phyloP scores from a whole-genome alignment of 805 yeast genomes.

The Yamadazyma scolyti region DNA sequence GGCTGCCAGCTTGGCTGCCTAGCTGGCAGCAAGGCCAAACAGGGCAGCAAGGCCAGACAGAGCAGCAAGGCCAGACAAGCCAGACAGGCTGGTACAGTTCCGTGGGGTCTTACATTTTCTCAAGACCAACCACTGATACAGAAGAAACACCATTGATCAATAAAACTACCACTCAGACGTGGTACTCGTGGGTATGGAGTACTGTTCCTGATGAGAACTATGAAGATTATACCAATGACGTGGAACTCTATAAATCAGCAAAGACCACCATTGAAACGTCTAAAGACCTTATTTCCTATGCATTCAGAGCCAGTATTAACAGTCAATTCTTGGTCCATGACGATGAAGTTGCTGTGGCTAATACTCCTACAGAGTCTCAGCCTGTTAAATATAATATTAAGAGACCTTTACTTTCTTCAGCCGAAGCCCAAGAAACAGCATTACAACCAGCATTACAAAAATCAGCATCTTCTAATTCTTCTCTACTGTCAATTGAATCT shows the following conservation, averaged over 20 bases:
- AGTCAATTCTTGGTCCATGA: constrained; percentile 13
- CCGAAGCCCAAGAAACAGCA: constrained; percentile 30
- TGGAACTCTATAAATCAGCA: constrained; percentile 28
- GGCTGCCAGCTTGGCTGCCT: too few relatives aligned
- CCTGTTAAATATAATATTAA: constrained; percentile 31
- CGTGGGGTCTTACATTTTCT: too few relatives aligned
- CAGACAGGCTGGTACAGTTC: too few relatives aligned
- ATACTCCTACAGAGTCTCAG: constrained; percentile 25
- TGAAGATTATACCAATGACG: constrained; percentile 18
- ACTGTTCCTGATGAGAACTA: constrained; percentile 13
- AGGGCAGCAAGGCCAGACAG: too few relatives aligned
- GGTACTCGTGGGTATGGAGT: constrained; percentile 26
- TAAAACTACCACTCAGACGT: constrained; percentile 8
- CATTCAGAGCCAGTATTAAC: constrained; percentile 18
- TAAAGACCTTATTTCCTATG: constrained; percentile 31
- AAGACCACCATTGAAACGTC: constrained; percentile 29
- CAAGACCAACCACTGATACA: neutral
- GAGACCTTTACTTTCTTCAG: constrained; percentile 30
- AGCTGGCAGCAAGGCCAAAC: too few relatives aligned
- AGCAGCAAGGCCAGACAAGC: too few relatives aligned
- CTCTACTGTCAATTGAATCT: constrained; percentile 3
- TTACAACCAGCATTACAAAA: constrained; percentile 9
- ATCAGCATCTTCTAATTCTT: constrained; percentile 2
- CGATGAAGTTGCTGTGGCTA: constrained; percentile 31
- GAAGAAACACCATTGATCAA: constrained; percentile 7